Evolutionary conservation across 257 asterid genomes (phyloP), one percentile per base, ranked within the genome.

Genomic region (Lantana camara): DNA sequence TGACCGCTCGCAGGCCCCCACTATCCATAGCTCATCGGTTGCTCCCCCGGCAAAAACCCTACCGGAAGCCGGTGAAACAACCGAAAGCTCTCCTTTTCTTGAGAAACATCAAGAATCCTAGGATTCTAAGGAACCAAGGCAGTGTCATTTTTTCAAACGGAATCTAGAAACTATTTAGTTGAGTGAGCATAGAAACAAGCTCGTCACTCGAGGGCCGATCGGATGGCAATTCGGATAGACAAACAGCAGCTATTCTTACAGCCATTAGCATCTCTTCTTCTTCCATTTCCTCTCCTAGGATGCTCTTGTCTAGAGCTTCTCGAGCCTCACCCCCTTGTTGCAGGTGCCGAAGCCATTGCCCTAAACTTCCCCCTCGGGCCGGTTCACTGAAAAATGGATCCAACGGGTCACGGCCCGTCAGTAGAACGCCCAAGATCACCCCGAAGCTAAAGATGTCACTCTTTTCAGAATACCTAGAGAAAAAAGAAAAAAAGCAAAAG

Each of bases 241-340:
- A 93, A 9, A 81, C 90, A 7, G 82, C 92, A 11, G 96, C 92
- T 29, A 93, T 89, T 70, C 83, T 85, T 0, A 90, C 76, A 1
- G 99, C 97, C 97, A 93, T 87, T 16, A 85, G 73, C 99, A 90
- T 90, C 79, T 93, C 99, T 16, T 84, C 88, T 74, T 93, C 96
- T 79, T 87, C 92, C 27, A 75, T 68, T 70, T 93, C 92, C 53
- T 90, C 92, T 48, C 95, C 96, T 0, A 85, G 47, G n/a, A 87
- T 84, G 68, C 86, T 80, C 79, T 77, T 79, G 83, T 90, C 99
- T 58, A 93, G 68, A 4, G 94, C 96, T 73, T 85, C 95, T 17
- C 85, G 72, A 20, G 79, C 90, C 74, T 88, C 96, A 3, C 97
- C 96, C 16, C 81, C 83, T 76, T 90, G 97, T 83, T 87, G 95